Conservation (phyloP, 352 stramenopile genomes). For the Phytophthora aleatoria region DNA sequence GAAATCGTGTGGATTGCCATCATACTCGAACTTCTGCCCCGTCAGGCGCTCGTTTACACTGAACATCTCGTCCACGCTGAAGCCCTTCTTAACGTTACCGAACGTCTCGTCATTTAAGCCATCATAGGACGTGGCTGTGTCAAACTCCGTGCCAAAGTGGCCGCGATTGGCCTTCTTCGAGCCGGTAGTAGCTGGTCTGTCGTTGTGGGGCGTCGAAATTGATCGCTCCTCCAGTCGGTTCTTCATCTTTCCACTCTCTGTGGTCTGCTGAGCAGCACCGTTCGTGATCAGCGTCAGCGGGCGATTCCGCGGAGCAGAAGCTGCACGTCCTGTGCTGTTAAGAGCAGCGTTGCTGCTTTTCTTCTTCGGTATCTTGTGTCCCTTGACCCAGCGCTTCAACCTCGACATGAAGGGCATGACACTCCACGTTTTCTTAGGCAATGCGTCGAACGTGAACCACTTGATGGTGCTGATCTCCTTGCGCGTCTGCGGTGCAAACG, state of each 20-base stretch:
- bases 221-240: constrained; percentile 50
- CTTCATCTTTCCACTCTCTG: constrained; percentile 43
- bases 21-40: constrained; percentile 93
- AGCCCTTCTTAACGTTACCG: constrained; percentile 66
- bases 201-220: constrained; percentile 74
- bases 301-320: constrained; percentile 79
- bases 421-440: constrained; percentile 95
- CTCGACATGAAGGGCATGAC: constrained; percentile 93
- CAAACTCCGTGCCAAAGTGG: constrained; percentile 85
- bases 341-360: constrained; percentile 45
- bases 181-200: constrained; percentile 39
- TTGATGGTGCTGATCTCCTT: constrained; percentile 95
- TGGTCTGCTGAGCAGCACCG: constrained; percentile 33
- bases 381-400: constrained; percentile 90
- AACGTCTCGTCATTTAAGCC: constrained; percentile 91
- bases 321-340: constrained; percentile 54
- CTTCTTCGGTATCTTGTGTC: constrained; percentile 67
- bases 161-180: constrained; percentile 50
- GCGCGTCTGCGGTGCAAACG: constrained; percentile 92
- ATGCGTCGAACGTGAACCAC: constrained; percentile 89
- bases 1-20: constrained; percentile 96
- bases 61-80: constrained; percentile 97
- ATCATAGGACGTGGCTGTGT: constrained; percentile 83
- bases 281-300: constrained; percentile 51
- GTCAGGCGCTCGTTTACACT: constrained; percentile 92